These are phyloP conservation scores for Eutrema salsugineum DNA, from an alignment of 441 rosid species.

Conservation along the genomic window DNA sequence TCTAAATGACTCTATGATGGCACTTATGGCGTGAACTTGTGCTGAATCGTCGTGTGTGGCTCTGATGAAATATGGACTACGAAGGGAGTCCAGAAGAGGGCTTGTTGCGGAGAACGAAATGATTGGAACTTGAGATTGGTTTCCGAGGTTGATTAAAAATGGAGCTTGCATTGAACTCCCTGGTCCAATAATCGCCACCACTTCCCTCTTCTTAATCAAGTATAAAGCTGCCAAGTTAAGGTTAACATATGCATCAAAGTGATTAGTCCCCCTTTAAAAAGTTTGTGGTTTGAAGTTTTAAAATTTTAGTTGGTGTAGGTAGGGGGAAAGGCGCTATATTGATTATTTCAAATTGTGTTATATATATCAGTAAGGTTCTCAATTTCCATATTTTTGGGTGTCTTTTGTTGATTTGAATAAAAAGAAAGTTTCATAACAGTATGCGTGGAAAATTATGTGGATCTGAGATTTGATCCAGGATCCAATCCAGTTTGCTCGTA, in stretches of 20 bases:
- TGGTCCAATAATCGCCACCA: slow-evolving; percentile 61
- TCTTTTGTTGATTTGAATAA: too few relatives aligned
- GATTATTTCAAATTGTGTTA: too few relatives aligned
- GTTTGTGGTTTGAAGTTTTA: not conserved
- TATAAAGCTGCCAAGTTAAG: slow-evolving; percentile 46
- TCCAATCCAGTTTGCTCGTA: too few relatives aligned
- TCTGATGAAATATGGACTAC: slow-evolving; percentile 50
- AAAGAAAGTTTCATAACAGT: too few relatives aligned
- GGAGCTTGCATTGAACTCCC: slow-evolving; percentile 46
- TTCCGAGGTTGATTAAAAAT: slow-evolving; percentile 51
- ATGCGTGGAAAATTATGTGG: too few relatives aligned
- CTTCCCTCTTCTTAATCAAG: slow-evolving; percentile 50
- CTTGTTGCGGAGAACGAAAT: slow-evolving; percentile 71
- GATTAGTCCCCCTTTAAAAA: not conserved
- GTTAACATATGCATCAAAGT: not conserved
- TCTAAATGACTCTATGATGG: slow-evolving; percentile 46
- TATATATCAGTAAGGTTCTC: too few relatives aligned
- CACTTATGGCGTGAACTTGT: slow-evolving; percentile 52
- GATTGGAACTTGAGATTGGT: slow-evolving; percentile 57
- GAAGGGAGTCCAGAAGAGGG: slow-evolving; percentile 41
- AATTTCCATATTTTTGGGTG: too few relatives aligned
- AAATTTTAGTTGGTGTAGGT: too few relatives aligned
- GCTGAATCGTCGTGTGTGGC: slow-evolving; percentile 40
- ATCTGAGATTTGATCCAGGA: too few relatives aligned
- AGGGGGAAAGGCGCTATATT: too few relatives aligned